Evolutionary conservation across 2,329 filamentous ascomycete genomes (phyloP).

Genomic region (Davidsoniella australis): DNA sequence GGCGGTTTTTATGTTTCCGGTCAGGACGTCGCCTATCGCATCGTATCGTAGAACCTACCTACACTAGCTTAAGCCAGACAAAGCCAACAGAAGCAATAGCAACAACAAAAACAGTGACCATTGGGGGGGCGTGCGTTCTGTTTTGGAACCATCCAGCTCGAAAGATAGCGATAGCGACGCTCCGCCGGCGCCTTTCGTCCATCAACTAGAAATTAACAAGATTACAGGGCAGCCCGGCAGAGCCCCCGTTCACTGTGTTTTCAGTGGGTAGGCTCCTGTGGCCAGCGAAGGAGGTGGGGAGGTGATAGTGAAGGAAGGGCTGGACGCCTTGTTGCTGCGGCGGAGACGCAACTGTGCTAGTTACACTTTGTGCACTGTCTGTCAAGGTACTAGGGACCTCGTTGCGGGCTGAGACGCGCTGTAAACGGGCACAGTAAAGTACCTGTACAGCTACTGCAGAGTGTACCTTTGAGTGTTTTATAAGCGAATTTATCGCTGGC

Average conservation of each 20-base stretch:
- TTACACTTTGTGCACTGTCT: not conserved
- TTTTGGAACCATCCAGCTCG: not conserved
- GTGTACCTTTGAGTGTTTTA: not conserved
- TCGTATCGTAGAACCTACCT: not conserved
- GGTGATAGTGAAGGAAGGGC: conserved; percentile 1
- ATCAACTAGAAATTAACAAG: no score
- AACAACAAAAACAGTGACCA: no score
- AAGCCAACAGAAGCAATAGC: no score
- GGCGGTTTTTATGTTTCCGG: conserved; percentile 10
- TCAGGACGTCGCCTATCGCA: not conserved
- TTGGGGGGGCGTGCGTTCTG: not conserved
- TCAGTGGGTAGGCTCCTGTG: not conserved
- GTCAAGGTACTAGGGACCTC: no score
- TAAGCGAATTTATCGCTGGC: no score
- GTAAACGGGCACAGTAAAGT: no score
- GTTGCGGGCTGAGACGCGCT: no score
- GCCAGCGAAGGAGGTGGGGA: not conserved
- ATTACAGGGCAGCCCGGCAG: no score
- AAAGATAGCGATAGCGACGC: conserved; percentile 4
- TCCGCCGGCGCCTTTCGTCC: not conserved
- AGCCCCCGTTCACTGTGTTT: no score
- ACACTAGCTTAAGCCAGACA: no score
- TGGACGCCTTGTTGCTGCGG: conserved; percentile 3
- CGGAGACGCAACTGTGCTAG: not conserved
- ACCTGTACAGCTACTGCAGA: no score